Base-by-base conservation (phyloP, 495 filamentous ascomycete genomes). In the Bacidia rubella region DNA sequence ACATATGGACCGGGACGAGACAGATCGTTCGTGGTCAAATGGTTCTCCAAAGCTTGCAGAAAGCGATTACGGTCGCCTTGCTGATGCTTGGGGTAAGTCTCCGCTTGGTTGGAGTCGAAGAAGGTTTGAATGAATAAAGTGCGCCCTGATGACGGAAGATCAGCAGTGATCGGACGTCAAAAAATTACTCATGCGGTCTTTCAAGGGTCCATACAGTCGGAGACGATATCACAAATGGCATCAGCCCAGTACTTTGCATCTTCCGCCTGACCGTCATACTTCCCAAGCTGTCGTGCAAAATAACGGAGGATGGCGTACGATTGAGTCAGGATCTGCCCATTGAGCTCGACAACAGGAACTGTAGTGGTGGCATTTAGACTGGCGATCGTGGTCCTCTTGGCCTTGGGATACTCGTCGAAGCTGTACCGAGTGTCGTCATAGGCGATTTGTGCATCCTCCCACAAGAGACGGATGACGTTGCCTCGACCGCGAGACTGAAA, bases 241-340 rank as follows among this genome's bases (percentile, higher is more conserved):
- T 74, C 70, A 17, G 67, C 65, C 43, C 62, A 54, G 39, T 70
- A 73, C 59, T 66, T 72, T 57, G 71, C 70, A 7, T 56, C 53
- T 35, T 62, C 66, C 2, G 66, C 69, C 27, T 64, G 51, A 2
- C 67, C 68, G 40, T 71, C 68, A 51, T 71, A 71, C 11, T 35
- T 46, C 12, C 64, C 67, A 15, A 72, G 56, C 17, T 67, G 62
- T 9, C 66, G 53, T 10, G 65, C 61, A 44, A 71, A 64, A 47
- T 68, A 70, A 10, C 72, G 58, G 2, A 75, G 48, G 22, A 67
- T 73, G 0, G 70, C 48, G 55, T 57, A 59, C 17, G 66, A 69
- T 61, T 73, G 68, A 2, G 62, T 69, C 21, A 73, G 45, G 20
- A 68, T 66, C 25, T 54, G 54, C 3, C 70, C 68, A 38, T 67